Base-by-base conservation (phyloP, 352 stramenopile genomes). In the Labyrinthula sp. region DNA sequence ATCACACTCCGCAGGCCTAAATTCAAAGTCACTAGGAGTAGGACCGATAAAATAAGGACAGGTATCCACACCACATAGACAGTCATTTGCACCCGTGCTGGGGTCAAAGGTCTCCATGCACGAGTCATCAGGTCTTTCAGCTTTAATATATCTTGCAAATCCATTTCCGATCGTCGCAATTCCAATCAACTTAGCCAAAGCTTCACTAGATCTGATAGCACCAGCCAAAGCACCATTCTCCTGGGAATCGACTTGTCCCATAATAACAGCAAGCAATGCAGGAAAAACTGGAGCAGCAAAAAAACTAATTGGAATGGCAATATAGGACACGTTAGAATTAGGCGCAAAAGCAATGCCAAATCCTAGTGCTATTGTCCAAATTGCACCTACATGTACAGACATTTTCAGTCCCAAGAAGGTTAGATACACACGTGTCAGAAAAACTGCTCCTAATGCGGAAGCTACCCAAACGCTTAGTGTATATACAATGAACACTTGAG, bases 91-190 rank as follows among this genome's bases (percentile, higher is more conserved):
- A 18, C 18, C 18, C 38, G 49, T 41, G 28, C 21, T 14, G 12
- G 26, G 31, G 15, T 17, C 26, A 41, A 43, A 56, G 38, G 29
- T 27, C 24, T 25, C 14, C 18, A 56, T 30, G 41, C 47, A 56
- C 25, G 15, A 45, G 6, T 17, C 12, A 9, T 56, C 47, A 21
- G 47, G 47, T 15, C 9, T 12, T 17, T 54, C 39, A 15, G 47
- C 38, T 30, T 10, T 41, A 20, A 56, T 56, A 28, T 56, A 56
- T 0, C 21, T 52, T 27, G 47, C 47, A 43, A 56, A 52, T 17
- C 21, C 41, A 33, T 15, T 45, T 22, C 47, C 47, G 29, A 56
- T 54, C 24, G 54, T 3, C 10, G 31, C 12, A 20, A 56, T 56
- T 21, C 47, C 47, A 20, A 56, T 54, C 17, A 56, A 20, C 41